Evolutionary conservation across 176 grass and related monocot genomes (phyloP), one percentile per base, ranked within the genome.

Genomic region (Hordeum marinum): DNA sequence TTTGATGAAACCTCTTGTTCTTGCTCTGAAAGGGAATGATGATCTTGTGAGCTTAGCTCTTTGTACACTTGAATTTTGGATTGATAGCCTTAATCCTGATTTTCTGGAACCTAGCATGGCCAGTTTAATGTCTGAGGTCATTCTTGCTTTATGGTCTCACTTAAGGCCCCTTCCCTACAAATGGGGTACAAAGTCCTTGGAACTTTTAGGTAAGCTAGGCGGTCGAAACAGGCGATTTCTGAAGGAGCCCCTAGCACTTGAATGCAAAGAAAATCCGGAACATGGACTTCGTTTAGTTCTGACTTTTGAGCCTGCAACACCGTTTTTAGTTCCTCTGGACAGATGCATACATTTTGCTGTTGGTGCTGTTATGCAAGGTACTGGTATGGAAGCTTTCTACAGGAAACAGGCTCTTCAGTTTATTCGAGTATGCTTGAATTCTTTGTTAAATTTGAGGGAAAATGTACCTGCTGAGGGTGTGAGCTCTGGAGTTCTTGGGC

Each of bases 101-200:
- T 99, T 99, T 87, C 87, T 99, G 62, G 96, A 99, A 87, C 96
- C 96, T n/a, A 99, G 94, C 86, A 99, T 99, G 96, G 96, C 96
- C 71, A 95, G 88, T 92, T 89, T 95, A 75, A 96, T 99, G 94
- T 91, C 96, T 11, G 96, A 99, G 79, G 96, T 99, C 80, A 99
- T 96, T 87, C 93, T 92, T 89, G 94, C 96, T 72, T 91, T 99
- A 75, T 99, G 96, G 96, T 95, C 91, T 84, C 96, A 99, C 82
- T 63, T 99, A 69, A 96, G 94, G 90, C 96, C 96, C 17, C 82
- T 76, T 70, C 96, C 96, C 46, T 99, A 99, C 71, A 85, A 84
- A 79, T 99, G 90, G 91, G 96, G 96, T 87, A 89, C 94, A 77
- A 96, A 96, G 76, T 89, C 96, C 21, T 91, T 99, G 78, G 91